Conservation (phyloP, 2,329 filamentous ascomycete genomes). For the Sporothrix brasiliensis region DNA sequence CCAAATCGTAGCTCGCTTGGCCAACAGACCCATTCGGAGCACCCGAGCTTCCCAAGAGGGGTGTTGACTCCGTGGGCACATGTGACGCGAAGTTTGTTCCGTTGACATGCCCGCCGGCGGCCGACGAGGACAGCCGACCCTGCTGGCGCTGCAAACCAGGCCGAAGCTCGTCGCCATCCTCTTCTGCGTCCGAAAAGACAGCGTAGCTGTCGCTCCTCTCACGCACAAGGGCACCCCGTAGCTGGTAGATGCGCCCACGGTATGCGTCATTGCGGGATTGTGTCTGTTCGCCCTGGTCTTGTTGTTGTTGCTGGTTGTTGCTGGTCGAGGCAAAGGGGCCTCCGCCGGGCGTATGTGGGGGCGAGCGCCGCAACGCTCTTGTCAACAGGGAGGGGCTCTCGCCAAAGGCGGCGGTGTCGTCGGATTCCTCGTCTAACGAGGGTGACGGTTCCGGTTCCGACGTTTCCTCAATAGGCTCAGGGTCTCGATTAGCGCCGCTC, state of each 20-base stretch:
- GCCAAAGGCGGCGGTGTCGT: not conserved
- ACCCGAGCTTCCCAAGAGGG: constrained; percentile 48
- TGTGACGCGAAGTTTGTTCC: not conserved
- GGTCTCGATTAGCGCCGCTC: constrained; percentile 38
- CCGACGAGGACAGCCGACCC: not conserved
- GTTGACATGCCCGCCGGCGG: not conserved
- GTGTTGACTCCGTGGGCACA: constrained; percentile 49
- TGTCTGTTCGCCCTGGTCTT: constrained; percentile 37
- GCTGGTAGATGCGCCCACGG: constrained; percentile 5
- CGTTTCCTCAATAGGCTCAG: constrained; percentile 63
- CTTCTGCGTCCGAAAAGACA: constrained; percentile 32
- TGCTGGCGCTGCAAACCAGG: not conserved
- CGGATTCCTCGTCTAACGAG: constrained; percentile 6
- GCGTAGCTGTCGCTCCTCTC: constrained; percentile 20
- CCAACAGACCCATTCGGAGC: constrained; percentile 38
- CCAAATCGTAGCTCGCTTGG: constrained; percentile 48
- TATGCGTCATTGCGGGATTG: constrained; percentile 1
- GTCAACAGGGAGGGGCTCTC: constrained; percentile 34
- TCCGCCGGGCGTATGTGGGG: constrained; percentile 52
- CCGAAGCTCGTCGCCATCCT: constrained; percentile 10
- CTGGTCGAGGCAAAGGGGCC: constrained; percentile 42
- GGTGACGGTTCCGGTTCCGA: constrained; percentile 28
- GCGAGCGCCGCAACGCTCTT: constrained; percentile 33
- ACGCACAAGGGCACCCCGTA: not conserved
- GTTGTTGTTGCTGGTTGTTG: constrained; percentile 16